phyloP scores from a whole-genome alignment of 2,329 filamentous ascomycete genomes.

The Curvularia sp. region DNA sequence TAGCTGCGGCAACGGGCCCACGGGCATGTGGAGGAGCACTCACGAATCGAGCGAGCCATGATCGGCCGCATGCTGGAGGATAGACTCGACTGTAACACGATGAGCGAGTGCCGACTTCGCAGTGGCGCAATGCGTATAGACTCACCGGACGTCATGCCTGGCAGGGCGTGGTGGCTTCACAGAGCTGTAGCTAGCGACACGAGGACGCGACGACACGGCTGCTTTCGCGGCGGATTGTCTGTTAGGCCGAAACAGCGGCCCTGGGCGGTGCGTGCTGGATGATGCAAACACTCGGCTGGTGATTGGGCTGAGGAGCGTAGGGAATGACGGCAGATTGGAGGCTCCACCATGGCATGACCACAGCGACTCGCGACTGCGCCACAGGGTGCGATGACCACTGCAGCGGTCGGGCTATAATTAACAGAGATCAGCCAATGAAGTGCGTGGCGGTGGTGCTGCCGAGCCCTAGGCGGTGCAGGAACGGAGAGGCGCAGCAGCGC shows the following conservation, averaged over 20 bases:
- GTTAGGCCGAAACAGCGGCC: conserved; percentile 6
- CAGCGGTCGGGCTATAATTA: conserved; percentile 1
- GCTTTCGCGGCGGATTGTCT: conserved; percentile 6
- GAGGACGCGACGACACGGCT: conserved; percentile 13
- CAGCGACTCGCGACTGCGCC: conserved; percentile 10
- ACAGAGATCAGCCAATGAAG: not conserved
- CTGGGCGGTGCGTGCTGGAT: conserved; percentile 7
- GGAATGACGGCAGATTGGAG: conserved; percentile 17
- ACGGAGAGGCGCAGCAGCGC: not conserved
- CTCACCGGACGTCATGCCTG: conserved; percentile 34
- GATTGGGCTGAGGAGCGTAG: conserved; percentile 4
- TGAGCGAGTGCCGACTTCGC: conserved; percentile 21
- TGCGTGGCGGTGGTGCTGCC: not conserved
- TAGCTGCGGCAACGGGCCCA: conserved; percentile 27
- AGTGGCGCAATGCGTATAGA: not conserved
- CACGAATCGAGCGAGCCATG: conserved; percentile 68
- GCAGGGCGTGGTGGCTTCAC: conserved; percentile 8
- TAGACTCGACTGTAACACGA: conserved; percentile 53
- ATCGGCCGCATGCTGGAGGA: conserved; percentile 63
- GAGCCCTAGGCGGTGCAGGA: conserved; percentile 9
- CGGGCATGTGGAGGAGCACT: conserved; percentile 35
- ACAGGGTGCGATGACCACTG: not conserved
- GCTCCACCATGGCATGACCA: conserved; percentile 1
- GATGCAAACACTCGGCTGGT: not conserved
- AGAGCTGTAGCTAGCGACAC: not conserved